These are phyloP conservation scores for Populus tomentosa DNA, from an alignment of 441 rosid genomes.

Conservation along the genomic window DNA sequence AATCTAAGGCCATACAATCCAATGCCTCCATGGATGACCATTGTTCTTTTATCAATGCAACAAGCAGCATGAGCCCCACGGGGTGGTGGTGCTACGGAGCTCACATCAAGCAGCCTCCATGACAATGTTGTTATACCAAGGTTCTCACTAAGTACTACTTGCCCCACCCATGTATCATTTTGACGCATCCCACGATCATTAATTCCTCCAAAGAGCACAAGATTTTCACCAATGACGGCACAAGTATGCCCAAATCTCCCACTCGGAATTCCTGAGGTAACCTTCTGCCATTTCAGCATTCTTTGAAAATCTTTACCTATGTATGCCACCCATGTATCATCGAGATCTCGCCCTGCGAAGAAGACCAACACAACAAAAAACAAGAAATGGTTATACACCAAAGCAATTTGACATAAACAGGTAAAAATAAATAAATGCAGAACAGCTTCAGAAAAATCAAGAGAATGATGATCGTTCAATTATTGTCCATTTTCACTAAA, in stretches of 20 bases:
- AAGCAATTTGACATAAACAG: background rate
- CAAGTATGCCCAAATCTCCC: constrained; percentile 95
- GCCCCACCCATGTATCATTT: constrained; percentile 85
- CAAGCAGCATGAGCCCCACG: constrained; percentile 96
- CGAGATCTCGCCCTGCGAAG: constrained; percentile 80
- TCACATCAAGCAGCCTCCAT: constrained; percentile 68
- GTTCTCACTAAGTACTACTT: constrained; percentile 38
- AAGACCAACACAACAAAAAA: constrained; percentile 3
- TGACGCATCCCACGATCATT: constrained; percentile 78
- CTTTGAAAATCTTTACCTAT: constrained; percentile 45
- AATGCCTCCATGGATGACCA: constrained; percentile 90
- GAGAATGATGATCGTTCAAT: background rate
- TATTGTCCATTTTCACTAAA: background rate
- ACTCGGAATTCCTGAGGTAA: constrained; percentile 64
- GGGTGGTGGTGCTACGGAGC: constrained; percentile 51
- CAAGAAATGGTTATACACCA: background rate
- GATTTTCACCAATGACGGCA: constrained; percentile 42
- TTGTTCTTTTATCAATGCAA: constrained; percentile 48
- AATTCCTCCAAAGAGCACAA: constrained; percentile 87
- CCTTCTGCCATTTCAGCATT: constrained; percentile 59
- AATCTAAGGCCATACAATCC: constrained; percentile 65
- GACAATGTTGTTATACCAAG: constrained; percentile 32
- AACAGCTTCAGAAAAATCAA: background rate
- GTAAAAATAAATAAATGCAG: background rate
- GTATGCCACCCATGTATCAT: constrained; percentile 86